phyloP scores from a whole-genome alignment of 306 rosid genomes.

The Casuarina equisetifolia region DNA sequence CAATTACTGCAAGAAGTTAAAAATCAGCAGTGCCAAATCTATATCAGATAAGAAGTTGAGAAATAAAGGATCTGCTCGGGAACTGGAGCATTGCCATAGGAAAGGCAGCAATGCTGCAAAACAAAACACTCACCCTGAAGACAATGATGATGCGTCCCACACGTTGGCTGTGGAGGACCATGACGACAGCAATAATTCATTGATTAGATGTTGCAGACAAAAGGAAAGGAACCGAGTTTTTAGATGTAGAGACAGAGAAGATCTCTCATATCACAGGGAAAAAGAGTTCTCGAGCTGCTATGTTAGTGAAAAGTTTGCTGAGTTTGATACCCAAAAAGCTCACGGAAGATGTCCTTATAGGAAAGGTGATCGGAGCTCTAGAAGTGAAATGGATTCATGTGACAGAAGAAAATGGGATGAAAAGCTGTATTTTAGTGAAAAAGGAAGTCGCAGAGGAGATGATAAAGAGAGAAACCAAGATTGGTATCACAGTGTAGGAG shows the following conservation, averaged over 20 bases:
- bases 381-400: conserved; percentile 30
- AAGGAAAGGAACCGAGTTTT: conserved; percentile 33
- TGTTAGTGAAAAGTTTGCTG: conserved; percentile 39
- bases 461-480: conserved; percentile 33
- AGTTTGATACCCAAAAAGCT: conserved; percentile 15
- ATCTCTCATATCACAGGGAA: conserved; percentile 38
- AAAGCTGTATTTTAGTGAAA: conserved; percentile 34
- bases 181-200: conserved; percentile 29
- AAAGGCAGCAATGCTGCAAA: conserved; percentile 26
- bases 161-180: conserved; percentile 35
- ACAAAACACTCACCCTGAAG: conserved; percentile 16
- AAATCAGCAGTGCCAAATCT: conserved; percentile 26
- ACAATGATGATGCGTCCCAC: conserved; percentile 31
- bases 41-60: conserved; percentile 36
- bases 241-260: conserved; percentile 30
- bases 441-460: conserved; percentile 21
- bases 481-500: conserved; percentile 33
- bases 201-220: conserved; percentile 30
- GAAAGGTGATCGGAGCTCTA: conserved; percentile 32
- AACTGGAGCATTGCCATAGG: conserved; percentile 31
- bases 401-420: conserved; percentile 29
- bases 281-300: conserved; percentile 33
- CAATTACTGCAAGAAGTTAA: conserved; percentile 33
- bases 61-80: conserved; percentile 30
- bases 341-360: conserved; percentile 22